Percentiles rank a stretch among this genome's conserved stretches.
Evolutionary conservation across 352 stramenopile genomes (phyloP).

Genomic region (Pilasporangium apinafurcum): DNA sequence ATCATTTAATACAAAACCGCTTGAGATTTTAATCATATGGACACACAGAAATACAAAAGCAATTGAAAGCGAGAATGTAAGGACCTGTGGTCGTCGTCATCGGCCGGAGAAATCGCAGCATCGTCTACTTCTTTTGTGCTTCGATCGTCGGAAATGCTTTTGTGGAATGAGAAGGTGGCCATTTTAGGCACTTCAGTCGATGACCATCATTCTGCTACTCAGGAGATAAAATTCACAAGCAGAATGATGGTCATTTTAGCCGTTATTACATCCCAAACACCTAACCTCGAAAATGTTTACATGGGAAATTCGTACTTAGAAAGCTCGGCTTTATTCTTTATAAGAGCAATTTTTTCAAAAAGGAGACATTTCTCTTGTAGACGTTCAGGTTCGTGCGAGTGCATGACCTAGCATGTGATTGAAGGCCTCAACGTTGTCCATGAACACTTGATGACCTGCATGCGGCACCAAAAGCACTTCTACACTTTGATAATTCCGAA

Average conservation of each 20-base stretch:
- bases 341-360: too few relatives aligned
- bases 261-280: too few relatives aligned
- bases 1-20: constrained; percentile 6
- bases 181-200: too few relatives aligned
- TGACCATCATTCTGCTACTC: too few relatives aligned
- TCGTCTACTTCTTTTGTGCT: constrained; percentile 1
- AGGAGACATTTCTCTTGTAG: not conserved
- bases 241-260: not conserved
- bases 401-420: constrained; percentile 41
- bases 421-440: constrained; percentile 62
- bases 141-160: not conserved
- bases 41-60: not conserved
- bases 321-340: too few relatives aligned
- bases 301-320: too few relatives aligned
- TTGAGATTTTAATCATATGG: constrained; percentile 1
- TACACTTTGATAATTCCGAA: constrained; percentile 28
- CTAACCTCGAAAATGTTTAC: too few relatives aligned
- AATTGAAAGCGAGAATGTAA: not conserved
- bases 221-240: not conserved
- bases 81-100: constrained; percentile 25
- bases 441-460: constrained; percentile 62
- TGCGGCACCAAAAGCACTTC: constrained; percentile 37
- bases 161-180: not conserved
- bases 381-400: constrained; percentile 10
- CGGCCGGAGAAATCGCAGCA: constrained; percentile 25